Percentiles rank a stretch among this genome's conserved stretches.
phyloP scores from a whole-genome alignment of 805 yeast genomes.

The Myxozyma lipomycoides region DNA sequence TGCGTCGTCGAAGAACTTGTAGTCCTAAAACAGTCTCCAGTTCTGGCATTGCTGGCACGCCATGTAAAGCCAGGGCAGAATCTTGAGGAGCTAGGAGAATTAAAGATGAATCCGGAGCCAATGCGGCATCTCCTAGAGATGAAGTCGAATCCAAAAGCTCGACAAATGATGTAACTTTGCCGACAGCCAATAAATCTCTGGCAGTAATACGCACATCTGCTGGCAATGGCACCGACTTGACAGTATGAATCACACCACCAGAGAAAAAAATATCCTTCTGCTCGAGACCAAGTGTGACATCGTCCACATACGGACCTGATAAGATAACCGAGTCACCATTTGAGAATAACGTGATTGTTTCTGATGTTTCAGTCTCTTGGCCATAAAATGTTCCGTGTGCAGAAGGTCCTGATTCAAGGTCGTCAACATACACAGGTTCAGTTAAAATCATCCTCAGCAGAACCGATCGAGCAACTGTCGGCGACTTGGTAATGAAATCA shows the following conservation, averaged over 20 bases:
- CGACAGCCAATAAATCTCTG: slow-evolving; percentile 15
- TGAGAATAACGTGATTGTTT: neutral
- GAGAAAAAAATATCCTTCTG: slow-evolving; percentile 13
- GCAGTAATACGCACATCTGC: slow-evolving; percentile 20
- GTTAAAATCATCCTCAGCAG: slow-evolving; percentile 14
- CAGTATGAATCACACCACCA: slow-evolving; percentile 20
- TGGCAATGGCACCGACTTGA: slow-evolving; percentile 19
- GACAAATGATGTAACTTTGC: slow-evolving; percentile 9
- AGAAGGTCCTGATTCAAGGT: neutral
- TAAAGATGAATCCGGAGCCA: slow-evolving; percentile 12
- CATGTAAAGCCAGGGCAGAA: slow-evolving; percentile 3
- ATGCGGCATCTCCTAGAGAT: slow-evolving; percentile 1
- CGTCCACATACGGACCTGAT: neutral
- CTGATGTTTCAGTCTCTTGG: neutral
- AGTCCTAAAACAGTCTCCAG: slow-evolving; percentile 17
- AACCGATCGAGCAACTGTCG: slow-evolving; percentile 9
- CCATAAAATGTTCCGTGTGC: neutral
- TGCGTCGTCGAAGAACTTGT: slow-evolving; percentile 14
- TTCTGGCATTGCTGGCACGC: slow-evolving; percentile 6
- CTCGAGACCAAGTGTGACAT: neutral
- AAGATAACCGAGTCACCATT: neutral
- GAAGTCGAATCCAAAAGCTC: slow-evolving; percentile 14
- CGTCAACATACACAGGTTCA: slow-evolving; percentile 12
- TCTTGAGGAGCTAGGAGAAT: slow-evolving; percentile 22
- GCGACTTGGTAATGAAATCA: slow-evolving; percentile 1